phyloP scores from a whole-genome alignment of 257 asterid genomes.

The Solanum sejunctum region DNA sequence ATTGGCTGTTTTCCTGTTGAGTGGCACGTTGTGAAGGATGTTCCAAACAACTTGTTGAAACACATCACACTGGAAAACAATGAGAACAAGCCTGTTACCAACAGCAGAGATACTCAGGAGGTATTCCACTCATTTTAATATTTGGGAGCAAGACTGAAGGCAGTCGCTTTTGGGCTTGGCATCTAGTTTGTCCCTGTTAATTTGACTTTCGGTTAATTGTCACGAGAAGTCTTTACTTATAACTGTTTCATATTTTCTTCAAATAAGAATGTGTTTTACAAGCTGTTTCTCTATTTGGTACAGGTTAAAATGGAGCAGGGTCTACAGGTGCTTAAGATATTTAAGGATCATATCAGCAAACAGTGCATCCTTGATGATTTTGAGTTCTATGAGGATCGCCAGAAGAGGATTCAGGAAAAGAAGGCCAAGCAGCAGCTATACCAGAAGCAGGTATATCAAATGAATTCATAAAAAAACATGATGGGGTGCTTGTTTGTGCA shows the following conservation, averaged over 20 bases:
- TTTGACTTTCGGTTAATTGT: no score
- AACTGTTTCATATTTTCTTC: neutral
- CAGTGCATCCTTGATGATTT: slow-evolving; percentile 67
- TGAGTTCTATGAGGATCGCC: slow-evolving; percentile 66
- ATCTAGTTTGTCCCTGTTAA: neutral
- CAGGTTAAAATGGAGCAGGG: slow-evolving; percentile 68
- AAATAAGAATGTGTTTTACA: neutral
- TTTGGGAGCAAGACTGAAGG: neutral
- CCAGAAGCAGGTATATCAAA: slow-evolving; percentile 30
- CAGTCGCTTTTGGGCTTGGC: neutral
- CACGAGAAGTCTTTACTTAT: neutral
- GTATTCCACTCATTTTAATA: slow-evolving; percentile 3
- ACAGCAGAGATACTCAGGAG: slow-evolving; percentile 85
- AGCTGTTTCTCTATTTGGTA: neutral
- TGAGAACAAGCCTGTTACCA: slow-evolving; percentile 68
- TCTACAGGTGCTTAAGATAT: slow-evolving; percentile 45
- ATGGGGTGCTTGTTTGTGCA: neutral
- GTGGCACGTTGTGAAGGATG: slow-evolving; percentile 83
- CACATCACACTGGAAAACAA: slow-evolving; percentile 64
- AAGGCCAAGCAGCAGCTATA: slow-evolving; percentile 38
- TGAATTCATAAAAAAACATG: neutral
- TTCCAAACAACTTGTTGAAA: slow-evolving; percentile 62
- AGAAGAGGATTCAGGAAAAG: slow-evolving; percentile 50
- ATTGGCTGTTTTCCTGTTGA: slow-evolving; percentile 72
- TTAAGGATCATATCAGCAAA: slow-evolving; percentile 41